A percentile compares a stretch with the other conserved stretches of the same genome.
phyloP scores from a whole-genome alignment of 2,329 filamentous ascomycete species.

The Aspergillus terreus region DNA sequence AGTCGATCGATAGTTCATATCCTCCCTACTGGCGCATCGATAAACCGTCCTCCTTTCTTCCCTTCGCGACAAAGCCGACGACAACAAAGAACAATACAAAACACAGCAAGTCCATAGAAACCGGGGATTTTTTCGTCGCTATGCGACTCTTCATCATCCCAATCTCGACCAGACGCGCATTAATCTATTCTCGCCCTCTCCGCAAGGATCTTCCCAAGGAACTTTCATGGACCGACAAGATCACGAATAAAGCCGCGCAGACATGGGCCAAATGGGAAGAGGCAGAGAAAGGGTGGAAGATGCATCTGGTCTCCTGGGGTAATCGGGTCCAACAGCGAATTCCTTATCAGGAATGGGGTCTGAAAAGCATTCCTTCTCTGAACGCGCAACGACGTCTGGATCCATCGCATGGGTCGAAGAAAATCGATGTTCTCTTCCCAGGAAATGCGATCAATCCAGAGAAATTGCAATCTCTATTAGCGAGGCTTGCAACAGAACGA shows the following conservation, averaged over 20 bases:
- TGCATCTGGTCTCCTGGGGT: constrained; percentile 77
- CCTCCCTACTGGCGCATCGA: constrained; percentile 8
- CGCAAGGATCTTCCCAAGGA: constrained; percentile 53
- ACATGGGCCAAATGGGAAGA: constrained; percentile 87
- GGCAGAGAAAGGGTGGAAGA: constrained; percentile 82
- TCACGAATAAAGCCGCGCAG: constrained; percentile 66
- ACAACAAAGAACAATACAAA: background rate
- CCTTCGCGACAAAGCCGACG: background rate
- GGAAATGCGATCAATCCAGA: constrained; percentile 62
- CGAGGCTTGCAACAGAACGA: constrained; percentile 71
- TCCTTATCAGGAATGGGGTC: constrained; percentile 94
- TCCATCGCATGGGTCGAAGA: constrained; percentile 62
- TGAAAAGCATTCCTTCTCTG: constrained; percentile 88
- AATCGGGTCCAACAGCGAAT: constrained; percentile 83
- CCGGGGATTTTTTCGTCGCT: constrained; percentile 19
- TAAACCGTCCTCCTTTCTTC: constrained; percentile 1
- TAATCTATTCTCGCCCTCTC: constrained; percentile 85
- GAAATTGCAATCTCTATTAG: constrained; percentile 63
- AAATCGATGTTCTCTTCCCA: constrained; percentile 68
- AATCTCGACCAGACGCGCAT: constrained; percentile 82
- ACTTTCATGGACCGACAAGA: constrained; percentile 63
- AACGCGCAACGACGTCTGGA: constrained; percentile 63
- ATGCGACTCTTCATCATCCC: constrained; percentile 96
- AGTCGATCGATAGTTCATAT: constrained; percentile 19
- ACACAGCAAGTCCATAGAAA: background rate